Evolutionary conservation across 495 filamentous ascomycete genomes (phyloP).

Genomic region (Penicillium taxi): DNA sequence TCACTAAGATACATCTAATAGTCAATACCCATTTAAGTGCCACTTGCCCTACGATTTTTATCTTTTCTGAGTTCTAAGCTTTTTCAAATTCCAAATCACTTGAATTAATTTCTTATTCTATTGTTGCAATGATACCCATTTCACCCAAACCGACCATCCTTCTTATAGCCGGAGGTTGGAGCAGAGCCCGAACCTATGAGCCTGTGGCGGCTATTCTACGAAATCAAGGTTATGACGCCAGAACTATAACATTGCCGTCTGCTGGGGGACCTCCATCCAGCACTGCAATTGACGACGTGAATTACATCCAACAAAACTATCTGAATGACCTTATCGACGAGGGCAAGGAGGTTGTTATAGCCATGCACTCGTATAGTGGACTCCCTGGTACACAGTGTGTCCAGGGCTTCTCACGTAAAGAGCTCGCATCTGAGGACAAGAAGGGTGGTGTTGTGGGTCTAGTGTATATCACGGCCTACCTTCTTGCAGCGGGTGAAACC

Average conservation of each 20-base stretch:
- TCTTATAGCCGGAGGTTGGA: slow-evolving; percentile 36
- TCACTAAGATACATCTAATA: too few species aligned
- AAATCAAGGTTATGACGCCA: slow-evolving; percentile 14
- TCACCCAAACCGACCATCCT: slow-evolving; percentile 31
- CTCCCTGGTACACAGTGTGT: slow-evolving; percentile 22
- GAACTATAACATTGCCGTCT: slow-evolving; percentile 8
- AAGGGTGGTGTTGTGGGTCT: slow-evolving; percentile 10
- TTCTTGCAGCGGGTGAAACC: background rate
- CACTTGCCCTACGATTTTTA: too few species aligned
- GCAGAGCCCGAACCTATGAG: slow-evolving; percentile 19
- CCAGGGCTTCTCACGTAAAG: slow-evolving; percentile 24
- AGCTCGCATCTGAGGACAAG: slow-evolving; percentile 9
- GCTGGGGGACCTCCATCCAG: slow-evolving; percentile 6
- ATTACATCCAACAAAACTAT: slow-evolving; percentile 15
- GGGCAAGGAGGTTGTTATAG: slow-evolving; percentile 28
- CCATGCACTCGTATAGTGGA: slow-evolving; percentile 31
- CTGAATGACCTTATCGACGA: slow-evolving; percentile 19
- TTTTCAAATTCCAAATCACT: too few species aligned
- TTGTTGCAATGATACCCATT: background rate
- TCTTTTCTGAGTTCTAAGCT: too few species aligned
- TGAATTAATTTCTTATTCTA: too few species aligned
- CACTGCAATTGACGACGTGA: slow-evolving; percentile 10
- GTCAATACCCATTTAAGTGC: too few species aligned
- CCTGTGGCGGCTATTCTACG: slow-evolving; percentile 16
- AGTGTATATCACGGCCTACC: slow-evolving; percentile 6